phyloP scores from a whole-genome alignment of 2,329 filamentous ascomycete genomes.

The Chaetomium strumarium region DNA sequence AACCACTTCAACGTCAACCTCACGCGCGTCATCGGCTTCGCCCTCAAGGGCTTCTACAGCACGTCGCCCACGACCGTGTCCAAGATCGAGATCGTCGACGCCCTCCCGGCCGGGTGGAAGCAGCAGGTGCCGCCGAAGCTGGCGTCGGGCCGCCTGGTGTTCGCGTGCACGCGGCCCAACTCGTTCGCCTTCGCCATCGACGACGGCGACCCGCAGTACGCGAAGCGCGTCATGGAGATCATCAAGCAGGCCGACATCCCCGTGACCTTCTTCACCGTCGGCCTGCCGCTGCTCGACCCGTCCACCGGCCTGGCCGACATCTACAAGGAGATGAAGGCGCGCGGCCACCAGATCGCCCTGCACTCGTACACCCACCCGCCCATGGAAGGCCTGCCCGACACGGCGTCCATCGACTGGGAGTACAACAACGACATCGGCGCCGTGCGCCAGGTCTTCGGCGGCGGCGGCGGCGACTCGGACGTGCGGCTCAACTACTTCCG shows the following conservation, averaged over 20 bases:
- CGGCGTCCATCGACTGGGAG: conserved; percentile 55
- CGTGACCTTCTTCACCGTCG: conserved; percentile 68
- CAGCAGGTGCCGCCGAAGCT: conserved; percentile 56
- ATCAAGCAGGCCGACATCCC: conserved; percentile 56
- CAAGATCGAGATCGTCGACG: conserved; percentile 54
- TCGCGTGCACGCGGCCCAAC: conserved; percentile 61
- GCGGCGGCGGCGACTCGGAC: conserved; percentile 21
- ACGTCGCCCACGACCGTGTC: conserved; percentile 44
- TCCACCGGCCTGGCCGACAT: conserved; percentile 57
- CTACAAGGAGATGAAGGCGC: conserved; percentile 56
- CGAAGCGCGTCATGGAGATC: conserved; percentile 55
- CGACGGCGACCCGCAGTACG: conserved; percentile 56
- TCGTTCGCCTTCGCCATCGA: conserved; percentile 69
- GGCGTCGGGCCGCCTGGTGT: conserved; percentile 54
- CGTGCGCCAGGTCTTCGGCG: conserved; percentile 36
- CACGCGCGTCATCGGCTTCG: conserved; percentile 50
- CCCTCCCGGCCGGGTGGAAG: conserved; percentile 45
- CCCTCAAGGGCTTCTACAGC: conserved; percentile 60
- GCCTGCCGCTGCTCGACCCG: conserved; percentile 52
- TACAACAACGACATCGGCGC: conserved; percentile 51
- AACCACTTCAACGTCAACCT: conserved; percentile 60
- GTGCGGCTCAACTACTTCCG: conserved; percentile 52
- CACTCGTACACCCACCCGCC: conserved; percentile 67
- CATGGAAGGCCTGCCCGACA: conserved; percentile 51
- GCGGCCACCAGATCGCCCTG: conserved; percentile 62